Conservation (phyloP, 257 asterid species). For the Petunia secreta region DNA sequence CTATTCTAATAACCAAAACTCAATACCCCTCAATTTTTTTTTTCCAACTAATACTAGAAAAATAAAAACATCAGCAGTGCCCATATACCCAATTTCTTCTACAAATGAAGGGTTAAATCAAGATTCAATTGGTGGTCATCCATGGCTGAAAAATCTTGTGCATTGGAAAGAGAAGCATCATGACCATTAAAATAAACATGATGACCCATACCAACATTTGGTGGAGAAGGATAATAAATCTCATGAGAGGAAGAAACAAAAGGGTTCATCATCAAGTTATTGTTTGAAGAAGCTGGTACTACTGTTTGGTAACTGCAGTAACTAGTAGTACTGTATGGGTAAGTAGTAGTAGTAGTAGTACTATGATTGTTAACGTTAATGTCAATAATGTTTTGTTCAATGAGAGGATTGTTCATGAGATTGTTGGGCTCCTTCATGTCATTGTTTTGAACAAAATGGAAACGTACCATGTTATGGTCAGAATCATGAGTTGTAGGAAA, state of each 20-base stretch:
- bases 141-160: background rate
- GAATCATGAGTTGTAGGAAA: background rate
- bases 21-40: background rate
- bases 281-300: background rate
- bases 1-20: background rate
- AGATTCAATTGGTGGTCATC: constrained; percentile 21
- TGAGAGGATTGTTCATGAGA: background rate
- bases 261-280: background rate
- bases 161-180: background rate
- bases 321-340: background rate
- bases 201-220: background rate
- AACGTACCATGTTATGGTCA: background rate
- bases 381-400: constrained; percentile 1
- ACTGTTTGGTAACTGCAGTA: background rate
- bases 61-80: background rate
- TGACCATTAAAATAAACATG: background rate
- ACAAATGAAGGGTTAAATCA: constrained; percentile 22
- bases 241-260: background rate
- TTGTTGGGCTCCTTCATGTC: background rate
- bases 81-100: background rate
- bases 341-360: too few species aligned
- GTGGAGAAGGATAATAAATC: background rate
- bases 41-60: background rate
- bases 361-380: background rate
- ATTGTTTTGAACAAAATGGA: background rate